phyloP scores from a whole-genome alignment of 371 early-diverging fungal genomes.

The Gilbertella persicaria region DNA sequence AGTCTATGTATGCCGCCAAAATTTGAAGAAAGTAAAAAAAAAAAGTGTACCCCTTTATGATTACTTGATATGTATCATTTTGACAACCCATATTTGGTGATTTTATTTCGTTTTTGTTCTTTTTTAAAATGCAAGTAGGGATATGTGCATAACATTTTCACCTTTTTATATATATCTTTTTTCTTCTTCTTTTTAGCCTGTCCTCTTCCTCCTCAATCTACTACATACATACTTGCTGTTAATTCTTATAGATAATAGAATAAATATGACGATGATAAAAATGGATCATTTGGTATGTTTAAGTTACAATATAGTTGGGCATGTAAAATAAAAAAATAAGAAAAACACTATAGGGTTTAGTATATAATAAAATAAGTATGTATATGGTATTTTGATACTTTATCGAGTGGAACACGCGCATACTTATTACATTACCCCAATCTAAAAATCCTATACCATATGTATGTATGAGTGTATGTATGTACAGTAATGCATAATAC shows the following conservation, averaged over 20 bases:
- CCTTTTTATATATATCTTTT: no score
- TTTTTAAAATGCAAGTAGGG: conserved; percentile 23
- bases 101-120: conserved; percentile 28
- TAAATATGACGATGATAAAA: no score
- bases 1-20: conserved; percentile 27
- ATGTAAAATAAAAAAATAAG: no score
- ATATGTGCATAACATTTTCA: conserved; percentile 15
- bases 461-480: background rate
- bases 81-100: conserved; percentile 33
- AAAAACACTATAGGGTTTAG: no score
- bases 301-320: no score
- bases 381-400: no score
- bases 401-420: background rate
- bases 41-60: conserved; percentile 32
- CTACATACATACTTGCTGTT: background rate
- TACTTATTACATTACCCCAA: background rate
- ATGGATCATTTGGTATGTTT: no score
- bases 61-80: conserved; percentile 28
- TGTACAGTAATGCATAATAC: background rate
- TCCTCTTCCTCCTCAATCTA: background rate
- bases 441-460: background rate
- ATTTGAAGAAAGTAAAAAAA: conserved; percentile 18
- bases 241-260: no score
- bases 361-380: no score
- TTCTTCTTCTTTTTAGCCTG: background rate